Evolutionary conservation across 1,284 basidiomycete species (phyloP).

Genomic region (Rhizoctonia solani): DNA sequence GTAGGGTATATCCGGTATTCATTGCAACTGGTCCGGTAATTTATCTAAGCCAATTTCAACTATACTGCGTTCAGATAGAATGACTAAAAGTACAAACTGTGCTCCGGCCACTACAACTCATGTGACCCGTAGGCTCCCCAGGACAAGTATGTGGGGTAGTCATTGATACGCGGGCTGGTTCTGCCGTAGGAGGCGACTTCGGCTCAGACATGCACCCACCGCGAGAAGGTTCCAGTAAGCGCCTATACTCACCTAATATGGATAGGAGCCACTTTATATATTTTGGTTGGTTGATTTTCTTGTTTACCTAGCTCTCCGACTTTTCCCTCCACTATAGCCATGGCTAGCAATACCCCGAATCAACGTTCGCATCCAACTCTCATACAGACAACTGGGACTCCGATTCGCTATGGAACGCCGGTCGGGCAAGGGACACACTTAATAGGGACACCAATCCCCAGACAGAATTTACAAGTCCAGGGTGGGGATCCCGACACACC

Average conservation of each 20-base stretch:
- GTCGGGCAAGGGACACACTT: neutral
- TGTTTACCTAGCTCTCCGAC: neutral
- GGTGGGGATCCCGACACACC: conserved; percentile 2
- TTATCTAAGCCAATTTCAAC: too few relatives aligned
- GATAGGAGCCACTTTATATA: neutral
- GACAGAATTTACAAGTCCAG: neutral
- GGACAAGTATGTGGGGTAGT: conserved; percentile 5
- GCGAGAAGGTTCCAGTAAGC: conserved; percentile 10
- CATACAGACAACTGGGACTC: neutral
- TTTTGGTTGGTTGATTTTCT: conserved; percentile 1
- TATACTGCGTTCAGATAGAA: too few relatives aligned
- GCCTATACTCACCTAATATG: neutral
- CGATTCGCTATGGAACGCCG: conserved; percentile 13
- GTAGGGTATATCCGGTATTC: too few relatives aligned
- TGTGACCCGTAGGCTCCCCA: neutral
- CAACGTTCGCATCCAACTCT: conserved; percentile 3
- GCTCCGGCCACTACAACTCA: neutral
- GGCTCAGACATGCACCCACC: conserved; percentile 28
- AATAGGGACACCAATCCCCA: conserved; percentile 8
- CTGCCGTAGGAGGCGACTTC: conserved; percentile 19
- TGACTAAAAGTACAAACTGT: too few relatives aligned
- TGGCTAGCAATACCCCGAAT: neutral
- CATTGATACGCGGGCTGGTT: conserved; percentile 16
- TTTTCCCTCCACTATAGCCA: conserved; percentile 3
- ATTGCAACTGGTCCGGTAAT: too few relatives aligned